These are phyloP conservation scores for Akebia trifoliata DNA, from an alignment of 164 flowering plant species.

Conservation along the genomic window DNA sequence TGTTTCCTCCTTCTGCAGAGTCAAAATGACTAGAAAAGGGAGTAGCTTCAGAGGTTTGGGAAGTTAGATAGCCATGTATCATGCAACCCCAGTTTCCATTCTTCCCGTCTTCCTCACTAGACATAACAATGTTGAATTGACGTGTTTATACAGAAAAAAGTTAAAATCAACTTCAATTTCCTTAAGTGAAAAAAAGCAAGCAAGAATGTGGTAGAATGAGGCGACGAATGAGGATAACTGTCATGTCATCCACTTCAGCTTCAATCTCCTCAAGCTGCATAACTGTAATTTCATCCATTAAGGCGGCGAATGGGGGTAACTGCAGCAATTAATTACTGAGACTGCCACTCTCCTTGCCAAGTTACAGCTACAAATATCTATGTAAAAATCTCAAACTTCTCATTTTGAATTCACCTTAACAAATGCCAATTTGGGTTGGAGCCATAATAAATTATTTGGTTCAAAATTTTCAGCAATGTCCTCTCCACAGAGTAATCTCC, in stretches of 20 bases:
- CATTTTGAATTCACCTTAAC: not conserved
- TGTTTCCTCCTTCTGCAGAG: not conserved
- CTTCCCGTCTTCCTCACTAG: too few relatives aligned
- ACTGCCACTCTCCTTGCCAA: not conserved
- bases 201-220: too few relatives aligned
- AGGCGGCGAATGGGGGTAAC: not conserved
- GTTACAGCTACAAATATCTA: not conserved
- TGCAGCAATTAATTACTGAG: not conserved
- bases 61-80: not conserved
- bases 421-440: not conserved
- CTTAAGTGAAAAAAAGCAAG: too few relatives aligned
- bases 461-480: slow-evolving; percentile 3
- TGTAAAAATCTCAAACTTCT: not conserved
- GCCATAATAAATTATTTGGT: not conserved
- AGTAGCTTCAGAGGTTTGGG: not conserved
- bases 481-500: not conserved
- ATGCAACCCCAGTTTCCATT: too few relatives aligned
- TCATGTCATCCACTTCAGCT: too few relatives aligned
- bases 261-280: not conserved
- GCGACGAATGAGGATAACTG: too few relatives aligned
- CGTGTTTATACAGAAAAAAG: too few relatives aligned
- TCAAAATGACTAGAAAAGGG: not conserved
- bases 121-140: too few relatives aligned
- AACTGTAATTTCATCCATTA: not conserved
- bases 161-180: too few relatives aligned